A percentile compares a stretch with the other conserved stretches of the same genome.
Conservation (phyloP, 306 rosid genomes). For the Castanea crenata region DNA sequence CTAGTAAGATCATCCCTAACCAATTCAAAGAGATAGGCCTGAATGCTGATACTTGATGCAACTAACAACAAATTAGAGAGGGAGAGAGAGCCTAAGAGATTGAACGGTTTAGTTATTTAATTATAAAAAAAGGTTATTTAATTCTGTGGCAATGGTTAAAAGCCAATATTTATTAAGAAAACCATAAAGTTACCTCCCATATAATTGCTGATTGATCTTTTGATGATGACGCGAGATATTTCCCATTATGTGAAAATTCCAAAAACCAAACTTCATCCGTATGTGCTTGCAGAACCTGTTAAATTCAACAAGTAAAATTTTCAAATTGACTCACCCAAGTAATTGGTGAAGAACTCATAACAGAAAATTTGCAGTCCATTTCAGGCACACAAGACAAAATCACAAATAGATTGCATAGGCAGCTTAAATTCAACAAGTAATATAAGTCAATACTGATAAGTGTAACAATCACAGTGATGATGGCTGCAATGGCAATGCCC, state of each 20-base stretch:
- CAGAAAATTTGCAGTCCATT: neutral
- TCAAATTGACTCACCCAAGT: neutral
- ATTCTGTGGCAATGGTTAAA: neutral
- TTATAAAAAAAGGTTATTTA: neutral
- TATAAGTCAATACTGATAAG: neutral
- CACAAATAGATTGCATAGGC: neutral
- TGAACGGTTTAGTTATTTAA: too few relatives aligned
- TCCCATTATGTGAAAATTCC: constrained; percentile 54
- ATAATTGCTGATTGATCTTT: constrained; percentile 46
- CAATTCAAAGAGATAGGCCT: too few relatives aligned
- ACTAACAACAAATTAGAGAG: neutral
- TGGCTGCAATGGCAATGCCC: neutral
- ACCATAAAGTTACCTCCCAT: constrained; percentile 48
- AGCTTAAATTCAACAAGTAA: neutral
- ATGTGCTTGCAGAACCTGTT: constrained; percentile 48
- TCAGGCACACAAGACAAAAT: neutral
- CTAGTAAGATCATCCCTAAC: too few relatives aligned
- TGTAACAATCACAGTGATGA: neutral
- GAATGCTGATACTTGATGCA: too few relatives aligned
- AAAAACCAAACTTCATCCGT: constrained; percentile 55
- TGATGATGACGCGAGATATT: constrained; percentile 51
- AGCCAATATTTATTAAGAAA: neutral
- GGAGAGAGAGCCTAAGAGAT: neutral
- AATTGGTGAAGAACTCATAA: neutral
- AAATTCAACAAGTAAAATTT: neutral